Conservation (phyloP, 495 filamentous ascomycete species). For the Aspergillus bertholletiae region DNA sequence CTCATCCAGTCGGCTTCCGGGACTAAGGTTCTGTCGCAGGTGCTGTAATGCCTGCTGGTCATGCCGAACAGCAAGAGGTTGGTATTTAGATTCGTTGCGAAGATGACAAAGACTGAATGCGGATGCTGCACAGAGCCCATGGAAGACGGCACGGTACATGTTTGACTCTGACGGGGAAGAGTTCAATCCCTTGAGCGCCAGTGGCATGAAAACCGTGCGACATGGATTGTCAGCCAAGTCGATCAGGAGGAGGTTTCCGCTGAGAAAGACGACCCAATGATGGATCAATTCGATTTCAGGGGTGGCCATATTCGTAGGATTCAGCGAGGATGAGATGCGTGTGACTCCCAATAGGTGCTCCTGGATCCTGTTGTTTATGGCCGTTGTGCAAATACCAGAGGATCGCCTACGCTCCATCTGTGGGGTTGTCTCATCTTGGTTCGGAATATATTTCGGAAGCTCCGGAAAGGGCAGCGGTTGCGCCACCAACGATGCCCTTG, state of each 20-base stretch:
- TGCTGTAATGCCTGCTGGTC: slow-evolving; percentile 24
- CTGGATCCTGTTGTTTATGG: too few species aligned
- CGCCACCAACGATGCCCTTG: too few species aligned
- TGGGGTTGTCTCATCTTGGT: too few species aligned
- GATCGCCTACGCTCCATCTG: too few species aligned
- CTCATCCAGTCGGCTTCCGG: slow-evolving; percentile 16
- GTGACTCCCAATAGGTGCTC: too few species aligned
- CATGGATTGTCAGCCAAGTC: slow-evolving; percentile 24
- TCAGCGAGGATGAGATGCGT: neutral
- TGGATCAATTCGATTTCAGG: slow-evolving; percentile 23
- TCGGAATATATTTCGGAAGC: too few species aligned
- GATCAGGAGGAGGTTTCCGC: slow-evolving; percentile 24
- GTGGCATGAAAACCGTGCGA: slow-evolving; percentile 23
- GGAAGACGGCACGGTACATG: slow-evolving; percentile 25
- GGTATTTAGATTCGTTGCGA: slow-evolving; percentile 17
- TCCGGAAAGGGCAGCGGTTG: too few species aligned
- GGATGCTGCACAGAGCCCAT: slow-evolving; percentile 31
- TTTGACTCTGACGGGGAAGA: slow-evolving; percentile 9
- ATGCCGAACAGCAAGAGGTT: slow-evolving; percentile 23
- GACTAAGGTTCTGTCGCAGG: slow-evolving; percentile 17
- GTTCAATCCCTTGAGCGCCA: slow-evolving; percentile 22
- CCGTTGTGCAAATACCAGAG: too few species aligned
- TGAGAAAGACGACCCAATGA: slow-evolving; percentile 26
- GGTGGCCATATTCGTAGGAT: neutral
- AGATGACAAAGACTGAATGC: slow-evolving; percentile 25